A percentile compares a stretch with the other conserved stretches of the same genome.
These are phyloP conservation scores for Apiotrichum gamsii DNA, from an alignment of 1,284 basidiomycete species.

Conservation along the genomic window DNA sequence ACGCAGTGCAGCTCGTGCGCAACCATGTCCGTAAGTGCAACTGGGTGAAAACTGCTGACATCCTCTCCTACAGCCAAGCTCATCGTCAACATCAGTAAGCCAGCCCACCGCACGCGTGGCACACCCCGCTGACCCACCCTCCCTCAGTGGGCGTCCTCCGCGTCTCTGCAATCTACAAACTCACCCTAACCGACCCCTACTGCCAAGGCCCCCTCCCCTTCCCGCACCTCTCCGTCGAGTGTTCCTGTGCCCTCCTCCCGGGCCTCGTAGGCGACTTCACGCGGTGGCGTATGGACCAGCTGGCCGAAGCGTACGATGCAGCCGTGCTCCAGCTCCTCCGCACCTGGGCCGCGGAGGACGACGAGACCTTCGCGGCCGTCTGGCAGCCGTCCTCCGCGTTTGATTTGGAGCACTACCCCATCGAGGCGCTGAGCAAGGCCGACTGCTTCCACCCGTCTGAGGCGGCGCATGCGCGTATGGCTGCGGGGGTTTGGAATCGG, in stretches of 20 bases:
- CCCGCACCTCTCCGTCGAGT: conserved; percentile 38
- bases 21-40: conserved; percentile 36
- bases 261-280: conserved; percentile 42
- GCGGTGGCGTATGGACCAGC: conserved; percentile 41
- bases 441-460: conserved; percentile 49
- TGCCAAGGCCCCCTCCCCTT: conserved; percentile 30
- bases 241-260: conserved; percentile 40
- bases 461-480: conserved; percentile 41
- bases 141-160: conserved; percentile 39
- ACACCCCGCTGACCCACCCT: no score
- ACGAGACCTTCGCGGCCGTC: conserved; percentile 34
- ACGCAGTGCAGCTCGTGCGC: conserved; percentile 38
- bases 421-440: conserved; percentile 40
- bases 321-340: conserved; percentile 36
- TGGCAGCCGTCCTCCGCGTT: conserved; percentile 44
- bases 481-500: conserved; percentile 46
- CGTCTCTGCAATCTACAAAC: conserved; percentile 43
- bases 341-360: conserved; percentile 34
- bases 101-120: no score
- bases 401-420: conserved; percentile 42
- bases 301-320: conserved; percentile 41
- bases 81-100: conserved; percentile 38
- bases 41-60: not conserved
- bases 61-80: conserved; percentile 31
- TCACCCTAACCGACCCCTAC: conserved; percentile 36